Evolutionary conservation across 2,329 filamentous ascomycete species (phyloP), one percentile per base, ranked within the genome.

Genomic region (Thelonectria olida): DNA sequence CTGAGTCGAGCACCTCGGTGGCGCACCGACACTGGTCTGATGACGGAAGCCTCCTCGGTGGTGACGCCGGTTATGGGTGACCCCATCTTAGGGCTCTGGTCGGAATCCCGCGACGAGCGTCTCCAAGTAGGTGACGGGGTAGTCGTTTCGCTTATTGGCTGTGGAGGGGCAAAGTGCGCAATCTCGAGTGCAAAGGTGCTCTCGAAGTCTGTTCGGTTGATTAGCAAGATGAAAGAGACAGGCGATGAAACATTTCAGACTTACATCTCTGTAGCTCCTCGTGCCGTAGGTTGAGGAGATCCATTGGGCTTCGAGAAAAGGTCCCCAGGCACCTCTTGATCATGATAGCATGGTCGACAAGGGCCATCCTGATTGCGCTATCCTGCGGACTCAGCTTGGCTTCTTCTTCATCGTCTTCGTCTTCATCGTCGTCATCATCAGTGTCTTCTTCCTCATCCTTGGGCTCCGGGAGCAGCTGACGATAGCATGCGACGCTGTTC

Each of bases 261-360:
- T 80, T 84, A 92, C 90, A 84, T 76, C 82, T 82, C 62, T 85
- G 82, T 34, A 93, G 80, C 73, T 91, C 88, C 71, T 86, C 84
- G 28, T 86, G 81, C 44, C 80, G 81, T 63, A 78, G 81, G 69
- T 77, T 82, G 75, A 86, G 88, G 76, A 80, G 84, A 75, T 82
- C 87, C 76, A 85, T 88, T 38, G 77, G 85, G 80, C 84, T 88
- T 75, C 85, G 88, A 60, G 85, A 84, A 75, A 92, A 92, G 68
- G 89, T 83, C 4, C 83, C 83, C 64, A 98, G 78, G 70, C 92
- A 95, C 65, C 92, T 89, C 79, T 95, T 93, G 70, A 98, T 88
- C 76, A 92, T 90, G 61, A 97, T 85, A 3, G 93, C 92, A 76
- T 98, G 94, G 72, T 98, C 96, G 41, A 97, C 85, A 27, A 98